phyloP scores from a whole-genome alignment of 805 yeast species.

The Vanderwaltozyma verrucispora region DNA sequence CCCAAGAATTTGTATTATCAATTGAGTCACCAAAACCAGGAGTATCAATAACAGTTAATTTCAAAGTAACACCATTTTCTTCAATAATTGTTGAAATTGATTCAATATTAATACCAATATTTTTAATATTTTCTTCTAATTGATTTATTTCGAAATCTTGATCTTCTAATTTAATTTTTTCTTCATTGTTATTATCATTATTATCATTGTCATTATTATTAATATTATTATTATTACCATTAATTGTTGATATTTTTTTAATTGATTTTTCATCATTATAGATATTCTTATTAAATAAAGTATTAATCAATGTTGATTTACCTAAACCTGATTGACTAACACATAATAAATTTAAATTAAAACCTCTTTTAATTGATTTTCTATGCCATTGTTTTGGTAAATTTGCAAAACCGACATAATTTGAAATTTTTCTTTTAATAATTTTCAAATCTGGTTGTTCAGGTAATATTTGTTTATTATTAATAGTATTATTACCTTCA shows the following conservation, averaged over 20 bases:
- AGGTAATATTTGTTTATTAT: constrained; percentile 19
- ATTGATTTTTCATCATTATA: constrained; percentile 22
- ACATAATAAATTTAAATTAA: constrained; percentile 76
- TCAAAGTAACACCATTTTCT: constrained; percentile 86
- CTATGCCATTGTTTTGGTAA: constrained; percentile 98
- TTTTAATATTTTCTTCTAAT: constrained; percentile 3
- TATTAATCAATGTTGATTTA: constrained; percentile 83
- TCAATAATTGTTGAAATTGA: constrained; percentile 64
- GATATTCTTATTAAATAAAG: constrained; percentile 66
- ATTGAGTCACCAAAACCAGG: constrained; percentile 92
- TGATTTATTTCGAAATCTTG: no score
- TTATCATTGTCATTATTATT: constrained; percentile 7
- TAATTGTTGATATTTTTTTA: constrained; percentile 1
- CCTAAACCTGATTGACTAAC: constrained; percentile 92
- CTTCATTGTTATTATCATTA: not conserved
- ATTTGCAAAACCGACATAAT: constrained; percentile 95
- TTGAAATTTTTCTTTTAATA: constrained; percentile 73
- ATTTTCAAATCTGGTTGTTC: constrained; percentile 41
- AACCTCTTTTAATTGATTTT: constrained; percentile 82
- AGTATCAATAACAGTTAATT: constrained; percentile 74
- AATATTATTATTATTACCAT: constrained; percentile 5
- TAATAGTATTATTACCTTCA: not conserved
- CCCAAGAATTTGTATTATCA: constrained; percentile 74
- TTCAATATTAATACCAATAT: constrained; percentile 41
- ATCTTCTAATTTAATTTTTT: constrained; percentile 5